These are phyloP conservation scores for Colletotrichum coccodes DNA, from an alignment of 2,329 filamentous ascomycete species.

Conservation along the genomic window DNA sequence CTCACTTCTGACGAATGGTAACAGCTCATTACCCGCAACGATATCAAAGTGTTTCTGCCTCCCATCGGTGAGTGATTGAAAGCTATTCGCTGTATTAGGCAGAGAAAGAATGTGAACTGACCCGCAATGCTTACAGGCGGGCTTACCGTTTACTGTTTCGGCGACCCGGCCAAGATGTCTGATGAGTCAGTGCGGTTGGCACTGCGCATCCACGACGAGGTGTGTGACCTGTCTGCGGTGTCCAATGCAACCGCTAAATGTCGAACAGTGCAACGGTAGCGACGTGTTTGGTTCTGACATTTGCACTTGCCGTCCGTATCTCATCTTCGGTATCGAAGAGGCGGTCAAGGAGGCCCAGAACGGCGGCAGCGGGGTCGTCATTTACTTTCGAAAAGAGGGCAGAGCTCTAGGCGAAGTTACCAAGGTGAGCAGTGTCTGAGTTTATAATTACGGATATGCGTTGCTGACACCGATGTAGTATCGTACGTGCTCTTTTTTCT, in stretches of 20 bases:
- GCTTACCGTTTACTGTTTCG: constrained; percentile 96
- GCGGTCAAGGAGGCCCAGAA: constrained; percentile 97
- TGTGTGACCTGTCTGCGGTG: constrained; percentile 39
- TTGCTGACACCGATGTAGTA: constrained; percentile 53
- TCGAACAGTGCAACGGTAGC: constrained; percentile 82
- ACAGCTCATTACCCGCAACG: constrained; percentile 86
- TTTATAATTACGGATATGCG: constrained; percentile 2
- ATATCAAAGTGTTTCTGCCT: constrained; percentile 95
- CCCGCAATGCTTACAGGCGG: constrained; percentile 64
- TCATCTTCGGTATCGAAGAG: constrained; percentile 97
- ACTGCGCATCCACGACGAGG: constrained; percentile 80
- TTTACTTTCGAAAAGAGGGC: constrained; percentile 98
- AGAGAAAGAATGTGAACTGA: neutral
- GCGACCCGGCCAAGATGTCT: constrained; percentile 92
- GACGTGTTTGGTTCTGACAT: constrained; percentile 99
- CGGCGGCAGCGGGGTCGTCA: constrained; percentile 92
- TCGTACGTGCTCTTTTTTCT: constrained; percentile 47
- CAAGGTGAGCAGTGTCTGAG: constrained; percentile 71
- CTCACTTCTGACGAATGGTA: constrained; percentile 36
- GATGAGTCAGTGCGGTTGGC: constrained; percentile 85
- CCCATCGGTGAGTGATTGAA: constrained; percentile 74
- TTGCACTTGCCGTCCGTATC: constrained; percentile 94
- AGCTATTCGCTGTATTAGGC: neutral
- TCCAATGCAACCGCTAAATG: neutral
- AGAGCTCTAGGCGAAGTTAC: constrained; percentile 94